Base-by-base conservation (phyloP, 371 early-diverging fungal species). In the Nematocida sp. region DNA sequence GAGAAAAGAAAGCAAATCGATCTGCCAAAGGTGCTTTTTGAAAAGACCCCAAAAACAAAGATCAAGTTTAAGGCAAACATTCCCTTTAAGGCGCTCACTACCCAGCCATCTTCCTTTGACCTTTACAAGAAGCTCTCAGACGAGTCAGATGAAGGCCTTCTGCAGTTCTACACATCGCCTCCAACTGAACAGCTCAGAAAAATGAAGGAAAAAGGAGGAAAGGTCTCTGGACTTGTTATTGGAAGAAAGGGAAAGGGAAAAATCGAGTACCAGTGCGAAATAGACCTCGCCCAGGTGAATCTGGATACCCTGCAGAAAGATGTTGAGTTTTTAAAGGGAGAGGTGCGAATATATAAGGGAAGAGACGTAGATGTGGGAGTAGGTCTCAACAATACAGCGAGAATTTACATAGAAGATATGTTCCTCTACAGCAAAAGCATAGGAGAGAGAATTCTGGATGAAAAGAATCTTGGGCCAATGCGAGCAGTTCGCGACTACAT, bases 61-160 rank as follows among this genome's bases (percentile, higher is more conserved):
- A 71, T 71, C 57, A 71, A 71, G 63, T 71, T 71, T 50, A 71
- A 61, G 55, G n/a, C 61, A 7, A 47, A 9, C 25, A 18, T 32
- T 13, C 3, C 42, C 25, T 71, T 71, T 48, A 51, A 57, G n/a
- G 45, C 26, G n/a, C 28, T 28, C 35, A 55, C 40, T 3, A 28
- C n/a, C 49, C 5, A 16, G 23, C 57, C 38, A 9, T 18, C 11
- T 25, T 18, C 18, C 25, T 32, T 7, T 28, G 55, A 33, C 1
- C 4, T 36, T 16, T n/a, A n/a, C n/a, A 66, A 36, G 26, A 36
- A 18, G 30, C n/a, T n/a, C 13, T 48, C 36, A 20, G 40, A n/a
- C 3, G 28, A 32, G 26, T 5, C 18, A 47, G 59, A 68, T 33
- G 42, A 28, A 33, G 59, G 55, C 9, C 30, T 33, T 3, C 20